Evolutionary conservation across 2,329 filamentous ascomycete genomes (phyloP).

Genomic region (Orbilia quercus): DNA sequence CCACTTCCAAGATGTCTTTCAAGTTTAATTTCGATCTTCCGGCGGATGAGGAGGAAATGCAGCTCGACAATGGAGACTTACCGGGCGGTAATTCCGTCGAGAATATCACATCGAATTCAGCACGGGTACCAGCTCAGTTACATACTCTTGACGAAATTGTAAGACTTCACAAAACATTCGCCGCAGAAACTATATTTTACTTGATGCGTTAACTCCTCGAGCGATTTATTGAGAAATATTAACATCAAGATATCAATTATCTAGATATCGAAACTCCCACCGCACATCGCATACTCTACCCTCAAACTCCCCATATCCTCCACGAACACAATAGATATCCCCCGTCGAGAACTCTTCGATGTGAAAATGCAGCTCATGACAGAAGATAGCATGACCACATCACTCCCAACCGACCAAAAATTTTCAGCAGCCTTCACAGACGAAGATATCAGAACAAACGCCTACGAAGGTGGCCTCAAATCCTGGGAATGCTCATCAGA

Average conservation of each 20-base stretch:
- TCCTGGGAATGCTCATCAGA: constrained; percentile 89
- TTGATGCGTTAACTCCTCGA: not conserved
- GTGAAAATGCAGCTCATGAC: constrained; percentile 84
- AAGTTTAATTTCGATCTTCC: constrained; percentile 53
- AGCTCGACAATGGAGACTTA: constrained; percentile 3
- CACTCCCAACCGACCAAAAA: constrained; percentile 48
- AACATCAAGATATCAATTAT: no score
- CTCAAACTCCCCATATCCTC: constrained; percentile 72
- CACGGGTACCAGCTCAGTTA: constrained; percentile 28
- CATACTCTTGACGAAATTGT: constrained; percentile 51
- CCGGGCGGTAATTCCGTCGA: not conserved
- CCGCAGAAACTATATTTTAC: not conserved
- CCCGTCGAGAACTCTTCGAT: constrained; percentile 82
- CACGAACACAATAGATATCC: constrained; percentile 69
- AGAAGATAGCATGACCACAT: constrained; percentile 64
- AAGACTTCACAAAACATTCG: constrained; percentile 1
- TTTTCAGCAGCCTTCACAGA: constrained; percentile 60
- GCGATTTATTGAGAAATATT: no score
- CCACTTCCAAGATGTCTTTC: constrained; percentile 33
- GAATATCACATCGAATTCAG: constrained; percentile 9
- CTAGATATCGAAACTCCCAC: constrained; percentile 69
- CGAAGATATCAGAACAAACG: constrained; percentile 80
- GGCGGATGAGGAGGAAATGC: constrained; percentile 24
- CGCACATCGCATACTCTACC: constrained; percentile 76
- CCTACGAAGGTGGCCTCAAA: constrained; percentile 90